phyloP scores from a whole-genome alignment of 1,284 basidiomycete species.

The Cryptococcus neoformans region DNA sequence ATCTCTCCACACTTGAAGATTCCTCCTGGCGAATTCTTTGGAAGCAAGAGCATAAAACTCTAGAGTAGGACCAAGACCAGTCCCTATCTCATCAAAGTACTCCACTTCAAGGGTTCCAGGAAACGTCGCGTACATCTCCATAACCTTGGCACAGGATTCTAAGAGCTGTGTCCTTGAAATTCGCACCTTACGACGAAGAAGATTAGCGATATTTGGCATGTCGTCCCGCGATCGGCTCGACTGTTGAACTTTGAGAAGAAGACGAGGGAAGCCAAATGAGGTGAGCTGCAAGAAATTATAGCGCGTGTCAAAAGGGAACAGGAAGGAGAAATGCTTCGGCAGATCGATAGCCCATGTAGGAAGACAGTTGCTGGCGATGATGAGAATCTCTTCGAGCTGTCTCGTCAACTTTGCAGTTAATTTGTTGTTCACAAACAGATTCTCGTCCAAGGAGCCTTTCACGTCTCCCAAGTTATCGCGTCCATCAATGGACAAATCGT shows the following conservation, averaged over 20 bases:
- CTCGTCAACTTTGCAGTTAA: slow-evolving; percentile 96
- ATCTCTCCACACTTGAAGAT: slow-evolving; percentile 87
- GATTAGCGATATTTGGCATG: slow-evolving; percentile 83
- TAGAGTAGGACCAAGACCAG: slow-evolving; percentile 94
- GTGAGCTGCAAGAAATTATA: slow-evolving; percentile 97
- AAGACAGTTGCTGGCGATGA: slow-evolving; percentile 92
- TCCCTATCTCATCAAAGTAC: slow-evolving; percentile 99
- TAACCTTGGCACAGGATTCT: slow-evolving; percentile 96
- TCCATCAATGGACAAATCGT: slow-evolving; percentile 65
- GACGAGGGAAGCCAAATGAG: slow-evolving; percentile 92
- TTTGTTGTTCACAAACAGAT: slow-evolving; percentile 95
- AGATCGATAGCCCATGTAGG: slow-evolving; percentile 96
- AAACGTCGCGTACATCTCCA: slow-evolving; percentile 88
- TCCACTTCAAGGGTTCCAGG: slow-evolving; percentile 94
- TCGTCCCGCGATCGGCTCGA: slow-evolving; percentile 79
- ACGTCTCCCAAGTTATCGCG: slow-evolving; percentile 19
- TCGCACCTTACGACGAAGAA: slow-evolving; percentile 94
- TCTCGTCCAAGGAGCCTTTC: slow-evolving; percentile 58
- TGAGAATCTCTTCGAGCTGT: slow-evolving; percentile 97
- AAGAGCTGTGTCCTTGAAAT: slow-evolving; percentile 92
- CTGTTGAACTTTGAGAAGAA: slow-evolving; percentile 87
- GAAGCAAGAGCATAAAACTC: slow-evolving; percentile 96
- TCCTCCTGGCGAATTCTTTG: slow-evolving; percentile 83
- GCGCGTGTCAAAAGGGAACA: slow-evolving; percentile 96
- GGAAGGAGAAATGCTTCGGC: slow-evolving; percentile 91